These are phyloP conservation scores for Takashimella tepidaria DNA, from an alignment of 1,284 basidiomycete species.

Conservation along the genomic window DNA sequence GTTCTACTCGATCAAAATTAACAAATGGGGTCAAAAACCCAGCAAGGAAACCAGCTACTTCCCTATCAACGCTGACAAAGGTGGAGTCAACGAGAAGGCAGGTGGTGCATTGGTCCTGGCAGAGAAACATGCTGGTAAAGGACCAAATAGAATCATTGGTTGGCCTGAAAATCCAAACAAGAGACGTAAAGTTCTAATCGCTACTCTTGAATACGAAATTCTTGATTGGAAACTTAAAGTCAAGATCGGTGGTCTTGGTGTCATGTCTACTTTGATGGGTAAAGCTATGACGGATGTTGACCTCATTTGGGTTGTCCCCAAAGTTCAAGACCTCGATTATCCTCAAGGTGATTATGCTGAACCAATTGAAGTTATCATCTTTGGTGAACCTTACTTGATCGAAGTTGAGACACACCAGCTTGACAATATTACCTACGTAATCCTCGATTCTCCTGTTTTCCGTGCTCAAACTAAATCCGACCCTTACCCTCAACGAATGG, in stretches of 20 bases:
- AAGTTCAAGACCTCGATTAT: constrained; percentile 88
- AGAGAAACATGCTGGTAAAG: constrained; percentile 57
- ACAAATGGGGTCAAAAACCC: constrained; percentile 77
- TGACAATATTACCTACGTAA: constrained; percentile 89
- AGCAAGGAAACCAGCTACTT: constrained; percentile 48
- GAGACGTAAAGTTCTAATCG: constrained; percentile 79
- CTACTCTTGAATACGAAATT: constrained; percentile 90
- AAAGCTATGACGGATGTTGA: constrained; percentile 95
- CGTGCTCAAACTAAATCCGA: constrained; percentile 89
- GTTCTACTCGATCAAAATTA: constrained; percentile 91
- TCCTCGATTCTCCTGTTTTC: constrained; percentile 90
- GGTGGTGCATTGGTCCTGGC: constrained; percentile 44
- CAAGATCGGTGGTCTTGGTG: constrained; percentile 92
- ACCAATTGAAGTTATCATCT: constrained; percentile 90
- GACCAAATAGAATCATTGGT: constrained; percentile 63
- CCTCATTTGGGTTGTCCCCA: constrained; percentile 84
- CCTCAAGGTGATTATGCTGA: constrained; percentile 82
- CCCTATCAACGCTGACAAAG: constrained; percentile 41
- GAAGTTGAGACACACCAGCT: constrained; percentile 85
- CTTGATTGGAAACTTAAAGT: constrained; percentile 94
- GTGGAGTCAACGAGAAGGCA: constrained; percentile 40
- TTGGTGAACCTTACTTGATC: constrained; percentile 87
- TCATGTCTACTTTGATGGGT: constrained; percentile 93
- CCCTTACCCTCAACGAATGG: constrained; percentile 92
- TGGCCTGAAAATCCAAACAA: constrained; percentile 89